Percentiles rank a stretch among this genome's conserved stretches.
Conservation (phyloP, 1,139 yeast genomes). For the Trichomonascaceae sp. region DNA sequence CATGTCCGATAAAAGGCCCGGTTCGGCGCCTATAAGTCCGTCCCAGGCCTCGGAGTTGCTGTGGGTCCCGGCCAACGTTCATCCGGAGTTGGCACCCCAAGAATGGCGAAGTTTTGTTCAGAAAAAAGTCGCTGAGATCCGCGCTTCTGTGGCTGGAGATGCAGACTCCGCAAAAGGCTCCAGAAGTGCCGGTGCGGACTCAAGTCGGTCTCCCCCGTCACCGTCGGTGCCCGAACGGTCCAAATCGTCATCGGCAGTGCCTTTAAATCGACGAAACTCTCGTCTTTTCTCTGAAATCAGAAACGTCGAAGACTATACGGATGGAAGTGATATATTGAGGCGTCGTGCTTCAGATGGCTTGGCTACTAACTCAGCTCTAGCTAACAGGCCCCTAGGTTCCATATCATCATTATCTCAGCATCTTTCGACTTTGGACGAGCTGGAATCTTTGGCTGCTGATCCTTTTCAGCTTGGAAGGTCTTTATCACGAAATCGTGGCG, state of each 20-base stretch:
- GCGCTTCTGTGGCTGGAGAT: conserved; percentile 30
- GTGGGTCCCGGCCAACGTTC: conserved; percentile 95
- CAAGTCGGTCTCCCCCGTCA: background rate
- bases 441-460: conserved; percentile 31
- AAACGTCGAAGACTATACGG: conserved; percentile 33
- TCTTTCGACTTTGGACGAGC: conserved; percentile 29
- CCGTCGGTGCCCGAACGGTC: conserved; percentile 5
- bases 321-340: conserved; percentile 35
- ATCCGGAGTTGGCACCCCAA: conserved; percentile 91
- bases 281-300: conserved; percentile 35
- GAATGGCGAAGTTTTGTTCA: conserved; percentile 80
- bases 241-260: conserved; percentile 2
- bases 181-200: background rate
- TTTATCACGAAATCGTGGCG: conserved; percentile 15
- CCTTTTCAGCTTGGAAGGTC: conserved; percentile 30
- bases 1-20: background rate
- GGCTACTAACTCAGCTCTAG: conserved; percentile 4
- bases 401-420: conserved; percentile 26
- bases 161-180: background rate
- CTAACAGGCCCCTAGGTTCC: conserved; percentile 21
- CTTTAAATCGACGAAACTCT: conserved; percentile 29
- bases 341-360: conserved; percentile 19
- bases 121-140: conserved; percentile 68
- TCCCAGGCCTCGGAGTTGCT: conserved; percentile 36
- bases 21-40: conserved; percentile 15